phyloP scores from a whole-genome alignment of 768 basidiomycete species.

The Inosperma sp. region DNA sequence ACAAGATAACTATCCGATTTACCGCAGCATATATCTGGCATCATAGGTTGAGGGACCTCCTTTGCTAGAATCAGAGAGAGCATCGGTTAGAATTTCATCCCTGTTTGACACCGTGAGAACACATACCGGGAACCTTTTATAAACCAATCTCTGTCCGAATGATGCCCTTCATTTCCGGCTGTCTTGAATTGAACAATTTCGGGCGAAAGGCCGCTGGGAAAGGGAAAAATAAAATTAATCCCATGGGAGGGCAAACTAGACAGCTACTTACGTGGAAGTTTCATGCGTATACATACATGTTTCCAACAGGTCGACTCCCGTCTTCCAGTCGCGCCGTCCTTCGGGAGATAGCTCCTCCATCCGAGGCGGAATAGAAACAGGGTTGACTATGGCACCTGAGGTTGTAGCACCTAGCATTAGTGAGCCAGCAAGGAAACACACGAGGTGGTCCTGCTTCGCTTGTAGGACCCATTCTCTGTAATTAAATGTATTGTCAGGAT shows the following conservation, averaged over 20 bases:
- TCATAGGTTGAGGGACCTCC: constrained; percentile 59
- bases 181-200: constrained; percentile 87
- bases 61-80: constrained; percentile 19
- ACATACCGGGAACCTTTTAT: constrained; percentile 75
- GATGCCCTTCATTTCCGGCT: constrained; percentile 49
- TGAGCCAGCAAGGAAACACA: constrained; percentile 91
- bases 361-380: constrained; percentile 65
- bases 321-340: constrained; percentile 75
- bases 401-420: constrained; percentile 85
- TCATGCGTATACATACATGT: constrained; percentile 87
- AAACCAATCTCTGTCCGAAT: constrained; percentile 71
- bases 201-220: constrained; percentile 70
- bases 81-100: neutral
- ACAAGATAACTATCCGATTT: too few relatives aligned
- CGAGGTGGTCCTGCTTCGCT: constrained; percentile 94
- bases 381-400: constrained; percentile 47
- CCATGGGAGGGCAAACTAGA: neutral
- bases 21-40: constrained; percentile 88
- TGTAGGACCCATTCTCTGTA: constrained; percentile 64
- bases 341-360: constrained; percentile 53
- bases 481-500: neutral
- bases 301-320: constrained; percentile 74
- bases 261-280: constrained; percentile 64
- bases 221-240: neutral
- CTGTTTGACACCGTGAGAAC: neutral